A percentile compares a stretch with the other conserved stretches of the same genome.
These are phyloP conservation scores for Yarrowia sp. DNA, from an alignment of 805 yeast species.

Conservation along the genomic window DNA sequence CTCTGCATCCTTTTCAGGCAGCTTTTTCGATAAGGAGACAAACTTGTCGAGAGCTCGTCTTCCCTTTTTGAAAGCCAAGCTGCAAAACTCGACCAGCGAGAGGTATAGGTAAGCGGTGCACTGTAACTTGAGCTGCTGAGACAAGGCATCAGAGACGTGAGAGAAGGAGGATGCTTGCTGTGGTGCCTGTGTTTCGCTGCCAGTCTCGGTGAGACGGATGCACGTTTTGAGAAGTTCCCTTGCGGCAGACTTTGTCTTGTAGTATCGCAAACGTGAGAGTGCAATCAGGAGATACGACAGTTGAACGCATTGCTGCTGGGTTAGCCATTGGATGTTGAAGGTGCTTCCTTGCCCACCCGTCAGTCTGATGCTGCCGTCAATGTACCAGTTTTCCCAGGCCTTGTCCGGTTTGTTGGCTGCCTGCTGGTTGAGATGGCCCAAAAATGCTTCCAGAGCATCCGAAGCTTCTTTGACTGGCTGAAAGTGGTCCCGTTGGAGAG, in stretches of 20 bases:
- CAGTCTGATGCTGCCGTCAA: slow-evolving; percentile 29
- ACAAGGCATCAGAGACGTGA: slow-evolving; percentile 1
- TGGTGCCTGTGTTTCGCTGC: background rate
- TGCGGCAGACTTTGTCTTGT: slow-evolving; percentile 20
- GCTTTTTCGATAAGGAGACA: slow-evolving; percentile 1
- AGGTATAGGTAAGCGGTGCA: slow-evolving; percentile 26
- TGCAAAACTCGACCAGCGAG: slow-evolving; percentile 27
- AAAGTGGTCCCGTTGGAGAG: background rate
- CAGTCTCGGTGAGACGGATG: slow-evolving; percentile 5
- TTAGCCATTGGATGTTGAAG: slow-evolving; percentile 30
- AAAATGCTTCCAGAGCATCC: slow-evolving; percentile 2
- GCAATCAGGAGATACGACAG: slow-evolving; percentile 9
- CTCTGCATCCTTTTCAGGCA: slow-evolving; percentile 17
- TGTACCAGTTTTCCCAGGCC: slow-evolving; percentile 37
- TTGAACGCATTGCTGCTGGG: slow-evolving; percentile 17
- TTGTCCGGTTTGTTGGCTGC: slow-evolving; percentile 35
- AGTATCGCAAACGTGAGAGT: slow-evolving; percentile 1
- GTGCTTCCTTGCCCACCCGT: slow-evolving; percentile 27
- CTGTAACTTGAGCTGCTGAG: slow-evolving; percentile 16
- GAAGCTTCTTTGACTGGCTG: slow-evolving; percentile 16
- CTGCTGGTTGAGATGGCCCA: slow-evolving; percentile 3
- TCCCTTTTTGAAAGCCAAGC: slow-evolving; percentile 28
- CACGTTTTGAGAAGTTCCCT: slow-evolving; percentile 13
- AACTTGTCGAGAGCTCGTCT: slow-evolving; percentile 15
- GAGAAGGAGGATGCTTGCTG: slow-evolving; percentile 12